phyloP scores from a whole-genome alignment of 148 eudicot genomes.

The Fagopyrum esculentum region DNA sequence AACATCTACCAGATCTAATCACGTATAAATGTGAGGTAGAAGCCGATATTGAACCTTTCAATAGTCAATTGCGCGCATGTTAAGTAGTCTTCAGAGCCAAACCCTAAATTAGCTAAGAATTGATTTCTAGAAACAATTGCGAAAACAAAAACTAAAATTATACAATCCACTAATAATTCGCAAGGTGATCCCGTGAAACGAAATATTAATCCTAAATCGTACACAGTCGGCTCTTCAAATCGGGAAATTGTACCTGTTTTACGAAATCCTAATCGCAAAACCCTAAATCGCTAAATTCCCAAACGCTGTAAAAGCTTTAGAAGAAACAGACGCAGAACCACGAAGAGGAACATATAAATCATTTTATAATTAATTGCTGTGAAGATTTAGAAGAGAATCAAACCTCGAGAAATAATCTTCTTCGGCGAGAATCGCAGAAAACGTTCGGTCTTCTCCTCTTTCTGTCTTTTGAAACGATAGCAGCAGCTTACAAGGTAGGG shows the following conservation, averaged over 20 bases:
- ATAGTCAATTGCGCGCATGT: too few relatives aligned
- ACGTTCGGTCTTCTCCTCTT: not conserved
- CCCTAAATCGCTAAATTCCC: not conserved
- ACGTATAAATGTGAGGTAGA: not conserved
- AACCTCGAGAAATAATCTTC: not conserved
- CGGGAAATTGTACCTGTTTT: not conserved
- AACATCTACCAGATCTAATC: not conserved
- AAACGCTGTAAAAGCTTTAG: not conserved
- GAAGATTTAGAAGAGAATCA: not conserved
- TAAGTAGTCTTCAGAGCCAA: too few relatives aligned
- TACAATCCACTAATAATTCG: not conserved
- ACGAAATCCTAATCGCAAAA: not conserved
- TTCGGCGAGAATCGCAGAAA: conserved; percentile 1
- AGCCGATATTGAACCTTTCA: not conserved
- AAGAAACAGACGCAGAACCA: not conserved
- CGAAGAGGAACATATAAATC: not conserved
- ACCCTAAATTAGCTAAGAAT: not conserved
- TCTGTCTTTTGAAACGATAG: not conserved
- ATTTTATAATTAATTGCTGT: not conserved
- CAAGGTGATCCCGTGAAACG: too few relatives aligned
- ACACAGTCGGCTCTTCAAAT: too few relatives aligned
- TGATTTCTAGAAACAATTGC: not conserved
- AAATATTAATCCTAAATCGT: too few relatives aligned
- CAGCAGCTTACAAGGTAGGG: conserved; percentile 6
- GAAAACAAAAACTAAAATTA: too few relatives aligned